Base-by-base conservation (phyloP, 2,329 filamentous ascomycete species). In the Beauveria sp. region DNA sequence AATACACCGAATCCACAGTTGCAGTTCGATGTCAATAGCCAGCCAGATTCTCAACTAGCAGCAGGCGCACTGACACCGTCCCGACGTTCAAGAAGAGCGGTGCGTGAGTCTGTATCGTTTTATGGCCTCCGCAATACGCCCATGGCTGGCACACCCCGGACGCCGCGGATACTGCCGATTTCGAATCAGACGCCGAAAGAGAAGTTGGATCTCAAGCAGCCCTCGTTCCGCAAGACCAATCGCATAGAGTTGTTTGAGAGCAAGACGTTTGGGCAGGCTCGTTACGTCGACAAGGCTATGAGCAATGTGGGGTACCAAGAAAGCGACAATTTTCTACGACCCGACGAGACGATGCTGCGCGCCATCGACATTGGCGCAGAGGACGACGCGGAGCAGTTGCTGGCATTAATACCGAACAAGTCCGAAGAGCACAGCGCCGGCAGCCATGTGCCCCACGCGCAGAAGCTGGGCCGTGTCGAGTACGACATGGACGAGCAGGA, bases 401-500 rank as follows among this genome's bases (percentile, higher is more conserved):
- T 72, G 26, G 63, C 65, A 5, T 62, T 46, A 14, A 20, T 60
- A 34, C 49, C 57, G 8, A 46, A 64, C 9, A 68, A 67, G 5
- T 60, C 64, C 16, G 74, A 76, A 5, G 74, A 75, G 3, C 66
- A 68, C 14, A 60, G 64, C 51, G 38, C 8, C 40, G 28, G 34
- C 24, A 22, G 49, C 28, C 57, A 60, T 22, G 38, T 40, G 45
- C 67, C 70, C 28, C 70, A 71, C 54, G 69, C 79, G 6, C 57
- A 52, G 20, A 70, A 72, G 42, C 83, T 96, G 45, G 91, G 91
- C 14, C 87, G 91, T 62, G 95, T 99, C 22, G 95, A 99, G 72
- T 99, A 99, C 73, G 95, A 99, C 73, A 99, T 99, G 95, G 95
- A 99, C 71, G 95, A 99, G 75, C 95, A 99, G 71, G 95, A 99